Evolutionary conservation across 2,329 filamentous ascomycete genomes (phyloP).

Genomic region (Plenodomus lindquistii): DNA sequence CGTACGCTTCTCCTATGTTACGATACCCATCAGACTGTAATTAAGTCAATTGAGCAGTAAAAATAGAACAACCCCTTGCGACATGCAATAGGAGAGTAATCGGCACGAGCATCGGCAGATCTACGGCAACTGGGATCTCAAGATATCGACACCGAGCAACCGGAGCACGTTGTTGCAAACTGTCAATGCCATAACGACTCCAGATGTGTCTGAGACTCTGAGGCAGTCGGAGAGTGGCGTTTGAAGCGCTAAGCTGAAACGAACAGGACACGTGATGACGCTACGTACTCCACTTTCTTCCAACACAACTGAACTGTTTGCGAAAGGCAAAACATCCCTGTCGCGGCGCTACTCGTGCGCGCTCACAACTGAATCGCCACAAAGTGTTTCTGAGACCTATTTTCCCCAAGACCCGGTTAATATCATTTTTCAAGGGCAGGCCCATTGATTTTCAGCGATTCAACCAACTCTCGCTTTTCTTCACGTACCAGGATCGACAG

Average conservation of each 20-base stretch:
- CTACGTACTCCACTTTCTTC: neutral
- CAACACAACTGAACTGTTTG: neutral
- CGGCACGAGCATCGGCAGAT: too few species aligned
- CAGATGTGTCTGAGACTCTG: conserved; percentile 18
- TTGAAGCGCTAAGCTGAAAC: conserved; percentile 25
- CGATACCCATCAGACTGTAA: neutral
- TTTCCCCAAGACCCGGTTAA: neutral
- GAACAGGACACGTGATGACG: neutral
- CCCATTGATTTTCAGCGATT: neutral
- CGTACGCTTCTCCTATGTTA: neutral
- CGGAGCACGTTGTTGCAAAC: neutral
- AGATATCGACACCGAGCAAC: neutral
- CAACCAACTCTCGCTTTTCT: neutral
- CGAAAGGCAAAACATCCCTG: neutral
- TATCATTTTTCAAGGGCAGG: neutral
- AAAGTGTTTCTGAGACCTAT: neutral
- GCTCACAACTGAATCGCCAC: neutral
- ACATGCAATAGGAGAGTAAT: too few species aligned
- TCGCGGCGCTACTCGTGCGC: neutral
- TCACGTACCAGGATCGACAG: neutral
- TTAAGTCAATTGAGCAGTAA: too few species aligned
- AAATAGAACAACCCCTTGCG: too few species aligned
- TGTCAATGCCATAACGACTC: neutral
- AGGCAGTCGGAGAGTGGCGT: conserved; percentile 14
- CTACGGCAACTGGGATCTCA: neutral